phyloP scores from a whole-genome alignment of 1,139 yeast species.

The Candida labiduridarum region DNA sequence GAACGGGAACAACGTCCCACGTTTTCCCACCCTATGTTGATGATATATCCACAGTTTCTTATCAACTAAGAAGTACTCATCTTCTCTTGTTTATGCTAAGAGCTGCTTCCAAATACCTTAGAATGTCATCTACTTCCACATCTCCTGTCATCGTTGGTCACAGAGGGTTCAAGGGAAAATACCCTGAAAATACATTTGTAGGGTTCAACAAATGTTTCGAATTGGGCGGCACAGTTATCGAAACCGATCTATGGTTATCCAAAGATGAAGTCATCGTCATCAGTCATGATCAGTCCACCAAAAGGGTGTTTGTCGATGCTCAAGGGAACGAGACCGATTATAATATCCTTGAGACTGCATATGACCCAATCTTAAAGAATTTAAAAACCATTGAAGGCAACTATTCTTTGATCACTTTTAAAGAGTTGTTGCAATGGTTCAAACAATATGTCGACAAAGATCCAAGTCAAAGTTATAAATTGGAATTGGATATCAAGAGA shows the following conservation, averaged over 20 bases:
- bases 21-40: too few relatives aligned
- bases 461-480: constrained; percentile 24
- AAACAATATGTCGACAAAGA: constrained; percentile 34
- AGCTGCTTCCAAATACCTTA: neutral
- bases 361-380: constrained; percentile 42
- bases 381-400: constrained; percentile 59
- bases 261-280: constrained; percentile 73
- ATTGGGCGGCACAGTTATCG: constrained; percentile 72
- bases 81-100: neutral
- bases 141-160: constrained; percentile 45
- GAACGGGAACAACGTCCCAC: too few relatives aligned
- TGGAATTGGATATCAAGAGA: constrained; percentile 84
- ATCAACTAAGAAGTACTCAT: neutral
- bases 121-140: constrained; percentile 9
- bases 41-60: too few relatives aligned
- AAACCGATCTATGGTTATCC: constrained; percentile 83
- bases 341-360: constrained; percentile 43
- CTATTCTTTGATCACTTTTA: constrained; percentile 63
- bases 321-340: constrained; percentile 43
- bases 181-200: constrained; percentile 76
- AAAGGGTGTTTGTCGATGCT: constrained; percentile 59
- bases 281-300: constrained; percentile 69
- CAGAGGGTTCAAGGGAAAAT: constrained; percentile 58
- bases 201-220: constrained; percentile 74
- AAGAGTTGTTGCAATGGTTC: constrained; percentile 63